Evolutionary conservation across 176 grass and related monocot genomes (phyloP).

Genomic region (Oryza officinalis): DNA sequence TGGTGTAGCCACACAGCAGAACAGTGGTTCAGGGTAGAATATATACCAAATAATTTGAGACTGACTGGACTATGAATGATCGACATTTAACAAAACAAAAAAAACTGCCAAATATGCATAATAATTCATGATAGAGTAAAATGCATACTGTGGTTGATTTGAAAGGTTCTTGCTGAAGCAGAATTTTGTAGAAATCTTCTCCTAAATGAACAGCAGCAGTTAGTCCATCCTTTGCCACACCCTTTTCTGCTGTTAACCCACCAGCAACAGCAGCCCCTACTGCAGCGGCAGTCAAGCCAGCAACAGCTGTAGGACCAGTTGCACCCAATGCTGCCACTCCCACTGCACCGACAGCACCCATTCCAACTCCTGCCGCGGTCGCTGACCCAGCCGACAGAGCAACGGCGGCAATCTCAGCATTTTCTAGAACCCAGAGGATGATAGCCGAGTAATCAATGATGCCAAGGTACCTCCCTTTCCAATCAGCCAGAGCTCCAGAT

Average conservation of each 20-base stretch:
- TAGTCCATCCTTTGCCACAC: slow-evolving; percentile 55
- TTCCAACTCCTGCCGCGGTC: slow-evolving; percentile 51
- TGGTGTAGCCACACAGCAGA: not conserved
- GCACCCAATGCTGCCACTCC: slow-evolving; percentile 48
- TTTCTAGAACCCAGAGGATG: slow-evolving; percentile 80
- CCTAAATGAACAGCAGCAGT: slow-evolving; percentile 56
- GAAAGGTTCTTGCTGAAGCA: slow-evolving; percentile 83
- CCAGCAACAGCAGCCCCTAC: slow-evolving; percentile 64
- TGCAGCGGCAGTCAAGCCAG: slow-evolving; percentile 55
- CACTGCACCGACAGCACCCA: slow-evolving; percentile 53
- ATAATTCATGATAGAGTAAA: not conserved
- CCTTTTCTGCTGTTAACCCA: slow-evolving; percentile 57
- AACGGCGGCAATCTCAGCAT: slow-evolving; percentile 64
- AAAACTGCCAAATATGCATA: not conserved
- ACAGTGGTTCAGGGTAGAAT: not conserved
- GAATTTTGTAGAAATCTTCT: slow-evolving; percentile 66
- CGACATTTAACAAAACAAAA: not conserved
- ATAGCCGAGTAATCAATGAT: slow-evolving; percentile 81
- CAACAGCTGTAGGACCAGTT: slow-evolving; percentile 53
- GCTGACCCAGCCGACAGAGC: slow-evolving; percentile 57
- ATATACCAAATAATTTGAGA: not conserved
- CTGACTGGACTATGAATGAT: not conserved
- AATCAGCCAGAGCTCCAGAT: slow-evolving; percentile 47
- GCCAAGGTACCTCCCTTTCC: slow-evolving; percentile 73
- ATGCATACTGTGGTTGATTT: slow-evolving; percentile 68